These are phyloP conservation scores for Pestalotiopsis sp. DNA, from an alignment of 2,329 filamentous ascomycete species.

Conservation along the genomic window DNA sequence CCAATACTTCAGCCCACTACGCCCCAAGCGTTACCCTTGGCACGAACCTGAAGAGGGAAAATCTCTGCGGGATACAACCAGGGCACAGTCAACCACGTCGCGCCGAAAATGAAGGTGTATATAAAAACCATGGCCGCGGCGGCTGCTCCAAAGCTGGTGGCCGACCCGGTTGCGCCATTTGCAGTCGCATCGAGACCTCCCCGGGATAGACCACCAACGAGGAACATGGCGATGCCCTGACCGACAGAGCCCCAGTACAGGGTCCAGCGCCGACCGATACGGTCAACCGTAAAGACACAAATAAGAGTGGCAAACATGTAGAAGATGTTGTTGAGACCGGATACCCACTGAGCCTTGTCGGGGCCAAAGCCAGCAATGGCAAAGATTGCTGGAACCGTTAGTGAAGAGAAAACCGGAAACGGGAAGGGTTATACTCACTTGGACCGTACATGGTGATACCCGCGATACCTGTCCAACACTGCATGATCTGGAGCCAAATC, in stretches of 20 bases:
- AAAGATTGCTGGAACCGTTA: constrained; percentile 50
- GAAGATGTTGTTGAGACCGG: constrained; percentile 53
- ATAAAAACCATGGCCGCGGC: constrained; percentile 73
- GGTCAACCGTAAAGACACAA: constrained; percentile 70
- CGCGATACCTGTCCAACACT: constrained; percentile 72
- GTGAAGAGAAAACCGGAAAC: neutral
- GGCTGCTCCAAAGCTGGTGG: constrained; percentile 60
- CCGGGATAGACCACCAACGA: constrained; percentile 64
- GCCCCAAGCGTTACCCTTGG: constrained; percentile 76
- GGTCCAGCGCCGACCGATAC: constrained; percentile 70
- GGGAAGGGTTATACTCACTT: constrained; percentile 18
- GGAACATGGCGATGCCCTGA: constrained; percentile 69
- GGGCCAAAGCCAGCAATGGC: constrained; percentile 67
- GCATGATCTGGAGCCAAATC: constrained; percentile 72
- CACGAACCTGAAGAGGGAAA: constrained; percentile 70
- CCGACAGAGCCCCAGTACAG: constrained; percentile 69
- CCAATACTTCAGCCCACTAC: constrained; percentile 78
- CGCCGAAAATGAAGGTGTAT: constrained; percentile 66
- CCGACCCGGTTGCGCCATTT: constrained; percentile 45
- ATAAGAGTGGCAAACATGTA: constrained; percentile 67
- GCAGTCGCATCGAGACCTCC: constrained; percentile 50
- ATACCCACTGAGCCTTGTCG: constrained; percentile 65
- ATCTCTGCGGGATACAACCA: constrained; percentile 64
- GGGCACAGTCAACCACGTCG: constrained; percentile 61
- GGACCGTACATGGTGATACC: constrained; percentile 62